Conservation (phyloP, 2,329 filamentous ascomycete genomes). For the Neofusicoccum kwambonambiense region DNA sequence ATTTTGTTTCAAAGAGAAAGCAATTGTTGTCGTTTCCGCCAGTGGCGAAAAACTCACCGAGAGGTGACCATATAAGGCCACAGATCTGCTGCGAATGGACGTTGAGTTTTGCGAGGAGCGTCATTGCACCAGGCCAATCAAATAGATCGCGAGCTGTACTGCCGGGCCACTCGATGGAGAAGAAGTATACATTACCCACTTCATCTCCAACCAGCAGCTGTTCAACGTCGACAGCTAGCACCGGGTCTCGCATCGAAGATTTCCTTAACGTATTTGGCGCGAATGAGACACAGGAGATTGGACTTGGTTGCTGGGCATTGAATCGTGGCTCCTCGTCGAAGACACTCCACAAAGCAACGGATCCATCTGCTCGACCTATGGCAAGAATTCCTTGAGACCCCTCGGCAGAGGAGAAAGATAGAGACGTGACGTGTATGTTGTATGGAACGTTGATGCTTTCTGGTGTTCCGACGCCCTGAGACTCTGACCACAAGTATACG, state of each 20-base stretch:
- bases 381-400: constrained; percentile 80
- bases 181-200: constrained; percentile 78
- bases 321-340: constrained; percentile 70
- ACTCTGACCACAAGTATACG: constrained; percentile 88
- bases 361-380: constrained; percentile 75
- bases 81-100: constrained; percentile 89
- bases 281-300: constrained; percentile 80
- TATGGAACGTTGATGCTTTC: constrained; percentile 55
- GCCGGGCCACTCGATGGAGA: constrained; percentile 78
- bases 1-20: constrained; percentile 70
- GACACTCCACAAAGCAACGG: constrained; percentile 74
- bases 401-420: constrained; percentile 82
- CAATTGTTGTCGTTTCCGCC: constrained; percentile 93
- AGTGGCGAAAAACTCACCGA: constrained; percentile 75
- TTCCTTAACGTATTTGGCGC: constrained; percentile 61
- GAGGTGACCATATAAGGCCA: constrained; percentile 81
- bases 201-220: constrained; percentile 88
- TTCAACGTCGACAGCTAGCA: constrained; percentile 64
- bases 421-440: constrained; percentile 66
- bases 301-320: constrained; percentile 66
- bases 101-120: constrained; percentile 70
- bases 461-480: constrained; percentile 61
- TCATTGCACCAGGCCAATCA: constrained; percentile 76
- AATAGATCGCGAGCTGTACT: constrained; percentile 62
- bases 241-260: constrained; percentile 49